A percentile compares a stretch with the other conserved stretches of the same genome.
These are phyloP conservation scores for Alternaria tenuissima DNA, from an alignment of 2,329 filamentous ascomycete genomes.

Conservation along the genomic window DNA sequence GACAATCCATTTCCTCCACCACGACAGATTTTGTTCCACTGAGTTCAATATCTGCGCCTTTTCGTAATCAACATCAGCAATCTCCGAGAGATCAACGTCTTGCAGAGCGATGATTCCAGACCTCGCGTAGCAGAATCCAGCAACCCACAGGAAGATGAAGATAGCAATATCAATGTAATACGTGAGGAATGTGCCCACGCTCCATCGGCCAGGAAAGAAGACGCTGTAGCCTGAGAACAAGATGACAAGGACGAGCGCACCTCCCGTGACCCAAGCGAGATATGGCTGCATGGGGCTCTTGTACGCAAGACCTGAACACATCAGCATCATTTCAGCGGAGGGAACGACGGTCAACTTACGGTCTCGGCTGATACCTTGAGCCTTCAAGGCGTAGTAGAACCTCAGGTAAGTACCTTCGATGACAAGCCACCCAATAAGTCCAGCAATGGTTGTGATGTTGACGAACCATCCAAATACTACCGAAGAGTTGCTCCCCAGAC, in stretches of 20 bases:
- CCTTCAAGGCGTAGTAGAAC: conserved; percentile 53
- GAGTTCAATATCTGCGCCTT: neutral
- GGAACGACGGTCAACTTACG: neutral
- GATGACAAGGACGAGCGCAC: conserved; percentile 65
- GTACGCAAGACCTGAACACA: neutral
- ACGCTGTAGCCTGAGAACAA: conserved; percentile 76
- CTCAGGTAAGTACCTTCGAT: conserved; percentile 64
- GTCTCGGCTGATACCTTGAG: conserved; percentile 57
- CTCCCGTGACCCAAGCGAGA: neutral
- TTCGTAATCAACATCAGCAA: neutral
- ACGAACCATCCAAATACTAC: conserved; percentile 70
- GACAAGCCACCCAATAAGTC: conserved; percentile 60
- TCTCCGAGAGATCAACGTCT: neutral
- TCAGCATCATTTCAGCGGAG: neutral
- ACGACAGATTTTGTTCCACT: neutral
- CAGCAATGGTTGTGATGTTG: conserved; percentile 67
- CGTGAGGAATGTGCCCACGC: conserved; percentile 50
- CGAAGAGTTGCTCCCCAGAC: conserved; percentile 50
- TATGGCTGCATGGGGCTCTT: conserved; percentile 12
- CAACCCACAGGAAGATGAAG: conserved; percentile 10
- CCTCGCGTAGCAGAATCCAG: neutral
- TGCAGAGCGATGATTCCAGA: neutral
- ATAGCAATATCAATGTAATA: conserved; percentile 59
- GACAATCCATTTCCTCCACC: neutral
- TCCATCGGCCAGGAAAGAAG: conserved; percentile 72